Conservation (phyloP, 2,329 filamentous ascomycete genomes). For the Lasiodiplodia hormozganensis region DNA sequence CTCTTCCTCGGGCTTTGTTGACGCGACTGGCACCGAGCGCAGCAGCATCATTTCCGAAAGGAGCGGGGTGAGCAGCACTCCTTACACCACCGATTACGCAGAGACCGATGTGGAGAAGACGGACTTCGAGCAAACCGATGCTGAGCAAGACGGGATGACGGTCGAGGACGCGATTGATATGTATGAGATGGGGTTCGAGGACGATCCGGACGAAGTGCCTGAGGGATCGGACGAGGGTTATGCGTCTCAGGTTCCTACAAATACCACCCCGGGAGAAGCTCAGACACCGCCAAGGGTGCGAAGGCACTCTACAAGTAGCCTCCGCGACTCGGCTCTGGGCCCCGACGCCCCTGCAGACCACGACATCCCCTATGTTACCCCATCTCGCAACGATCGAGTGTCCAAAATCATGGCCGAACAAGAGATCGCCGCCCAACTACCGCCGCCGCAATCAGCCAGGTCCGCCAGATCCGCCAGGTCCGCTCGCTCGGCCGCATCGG, state of each 20-base stretch:
- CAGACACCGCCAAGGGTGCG: constrained; percentile 27
- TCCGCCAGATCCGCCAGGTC: constrained; percentile 7
- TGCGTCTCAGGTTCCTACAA: constrained; percentile 31
- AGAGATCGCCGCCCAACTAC: constrained; percentile 12
- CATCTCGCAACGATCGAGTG: constrained; percentile 19
- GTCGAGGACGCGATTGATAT: constrained; percentile 68
- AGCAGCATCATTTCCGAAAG: constrained; percentile 83
- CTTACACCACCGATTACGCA: constrained; percentile 60
- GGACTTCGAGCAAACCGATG: constrained; percentile 31
- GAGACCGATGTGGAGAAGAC: constrained; percentile 31
- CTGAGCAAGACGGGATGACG: constrained; percentile 57
- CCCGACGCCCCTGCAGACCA: constrained; percentile 25
- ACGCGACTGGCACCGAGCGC: constrained; percentile 73
- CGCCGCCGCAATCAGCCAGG: constrained; percentile 19
- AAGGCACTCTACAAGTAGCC: constrained; percentile 24
- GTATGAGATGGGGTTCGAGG: constrained; percentile 65
- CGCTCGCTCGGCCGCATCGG: background rate
- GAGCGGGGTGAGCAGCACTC: constrained; percentile 73
- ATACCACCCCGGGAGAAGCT: constrained; percentile 30
- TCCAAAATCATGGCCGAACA: constrained; percentile 28
- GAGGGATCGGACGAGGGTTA: constrained; percentile 36
- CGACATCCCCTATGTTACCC: constrained; percentile 28
- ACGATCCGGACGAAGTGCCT: constrained; percentile 45
- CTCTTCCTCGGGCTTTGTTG: constrained; percentile 62
- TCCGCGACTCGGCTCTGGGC: constrained; percentile 28